Evolutionary conservation across 2,329 filamentous ascomycete genomes (phyloP).

Genomic region (Hypoxylon rubiginosum): DNA sequence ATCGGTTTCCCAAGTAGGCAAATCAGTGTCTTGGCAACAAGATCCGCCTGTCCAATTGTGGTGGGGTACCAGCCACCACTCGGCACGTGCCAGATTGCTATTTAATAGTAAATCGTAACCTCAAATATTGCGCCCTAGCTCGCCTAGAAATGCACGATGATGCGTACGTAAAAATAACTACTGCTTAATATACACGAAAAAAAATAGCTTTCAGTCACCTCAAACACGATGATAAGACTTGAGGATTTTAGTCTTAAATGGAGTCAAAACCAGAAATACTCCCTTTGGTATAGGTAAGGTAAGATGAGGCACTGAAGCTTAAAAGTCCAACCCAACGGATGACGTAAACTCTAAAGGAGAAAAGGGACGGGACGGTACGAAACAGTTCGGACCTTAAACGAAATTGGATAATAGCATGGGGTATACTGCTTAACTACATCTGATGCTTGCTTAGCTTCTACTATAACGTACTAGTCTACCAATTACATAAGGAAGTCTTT

Average conservation of each 20-base stretch:
- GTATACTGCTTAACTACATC: constrained; percentile 2
- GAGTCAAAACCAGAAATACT: background rate
- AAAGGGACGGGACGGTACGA: constrained; percentile 4
- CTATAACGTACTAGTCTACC: background rate
- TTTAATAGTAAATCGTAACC: constrained; percentile 6
- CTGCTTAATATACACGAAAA: background rate
- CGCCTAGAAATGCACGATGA: background rate
- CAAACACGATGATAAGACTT: no score
- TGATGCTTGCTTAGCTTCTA: background rate
- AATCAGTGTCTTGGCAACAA: constrained; percentile 25
- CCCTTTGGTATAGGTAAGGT: no score
- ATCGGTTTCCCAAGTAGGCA: background rate
- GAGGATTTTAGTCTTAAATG: background rate
- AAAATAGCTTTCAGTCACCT: background rate
- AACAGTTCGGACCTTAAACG: background rate
- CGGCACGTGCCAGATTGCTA: constrained; percentile 31
- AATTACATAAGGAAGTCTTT: background rate
- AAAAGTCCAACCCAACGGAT: background rate
- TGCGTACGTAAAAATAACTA: background rate
- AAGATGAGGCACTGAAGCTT: background rate
- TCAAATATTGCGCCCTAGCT: background rate
- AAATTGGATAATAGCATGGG: background rate
- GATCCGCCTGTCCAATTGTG: constrained; percentile 11
- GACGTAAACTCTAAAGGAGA: background rate
- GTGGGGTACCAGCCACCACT: constrained; percentile 23